Evolutionary conservation across 495 filamentous ascomycete species (phyloP), one percentile per base, ranked within the genome.

Genomic region (Podospora appendiculata): DNA sequence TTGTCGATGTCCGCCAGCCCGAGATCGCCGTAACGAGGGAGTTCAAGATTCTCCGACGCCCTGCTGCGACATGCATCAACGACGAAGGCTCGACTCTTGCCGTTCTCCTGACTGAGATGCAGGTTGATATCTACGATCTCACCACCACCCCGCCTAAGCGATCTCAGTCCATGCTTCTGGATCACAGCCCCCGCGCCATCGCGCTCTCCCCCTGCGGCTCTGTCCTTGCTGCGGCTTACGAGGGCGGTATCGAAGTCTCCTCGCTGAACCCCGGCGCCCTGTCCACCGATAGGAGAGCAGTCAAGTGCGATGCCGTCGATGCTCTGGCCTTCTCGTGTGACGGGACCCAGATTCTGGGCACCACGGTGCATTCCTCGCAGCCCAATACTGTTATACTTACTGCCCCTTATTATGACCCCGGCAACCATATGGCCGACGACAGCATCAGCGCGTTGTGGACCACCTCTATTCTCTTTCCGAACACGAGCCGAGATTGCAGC

Each of bases 391-490:
- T 93, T 12, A 80, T 89, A 51, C 75, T 94, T 13, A 87, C 86
- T 0, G 88, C 88, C 6, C 89, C 89, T 9, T 91, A 90, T 60
- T 89, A 89, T 59, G 79, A 81, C 51, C 79, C 77, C 13, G 77
- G 73, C 1, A 71, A 64, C 42, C 74, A 77, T 43, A 63, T 81
- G 51, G 80, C 81, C 9, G 74, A 80, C 43, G 85, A 88, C 53
- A 75, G 83, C 49, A 77, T 92, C 39, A 87, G 85, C 60, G 83
- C 83, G 7, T 75, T 92, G 60, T 94, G 89, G 89, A 94, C 89
- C 41, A 90, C 88, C 1, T 90, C 91, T 40, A 90, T 94, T 32
- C 70, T 94, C 0, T 94, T 94, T 46, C 89, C 89, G 0, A 86
- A 90, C 50, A 82, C 79, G 16, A 88, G 82, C 48, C 76, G 79